These are phyloP conservation scores for Taphrina populina DNA, from an alignment of 1,139 yeast species.

Conservation along the genomic window DNA sequence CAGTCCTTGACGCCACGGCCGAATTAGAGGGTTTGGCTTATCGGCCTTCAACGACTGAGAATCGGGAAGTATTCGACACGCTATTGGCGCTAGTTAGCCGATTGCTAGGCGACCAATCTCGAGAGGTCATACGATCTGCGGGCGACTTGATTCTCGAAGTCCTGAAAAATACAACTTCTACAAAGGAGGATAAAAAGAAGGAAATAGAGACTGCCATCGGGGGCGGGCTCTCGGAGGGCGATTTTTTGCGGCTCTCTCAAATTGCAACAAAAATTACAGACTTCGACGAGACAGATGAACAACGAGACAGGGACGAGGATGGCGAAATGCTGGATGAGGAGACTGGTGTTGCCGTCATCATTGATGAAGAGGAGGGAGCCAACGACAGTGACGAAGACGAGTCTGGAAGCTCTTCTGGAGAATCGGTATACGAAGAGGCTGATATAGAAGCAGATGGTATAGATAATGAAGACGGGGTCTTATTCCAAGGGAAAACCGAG, in stretches of 20 bases:
- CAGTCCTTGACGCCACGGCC: constrained; percentile 45
- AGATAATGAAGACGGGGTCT: constrained; percentile 38
- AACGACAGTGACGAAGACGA: constrained; percentile 45
- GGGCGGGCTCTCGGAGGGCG: constrained; percentile 49
- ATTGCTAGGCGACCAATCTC: constrained; percentile 59
- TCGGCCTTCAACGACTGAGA: constrained; percentile 54
- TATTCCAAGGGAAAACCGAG: constrained; percentile 5
- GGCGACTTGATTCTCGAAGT: constrained; percentile 67
- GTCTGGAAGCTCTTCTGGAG: constrained; percentile 41
- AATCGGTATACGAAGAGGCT: constrained; percentile 45
- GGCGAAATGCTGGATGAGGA: constrained; percentile 47
- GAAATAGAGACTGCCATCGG: constrained; percentile 55
- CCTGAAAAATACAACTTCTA: constrained; percentile 54
- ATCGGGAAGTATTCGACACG: constrained; percentile 50
- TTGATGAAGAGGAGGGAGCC: constrained; percentile 49
- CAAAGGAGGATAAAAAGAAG: constrained; percentile 49
- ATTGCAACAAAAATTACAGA: constrained; percentile 61
- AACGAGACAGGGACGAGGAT: constrained; percentile 36
- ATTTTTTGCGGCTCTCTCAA: constrained; percentile 56
- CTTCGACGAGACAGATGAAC: constrained; percentile 47
- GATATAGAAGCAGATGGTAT: constrained; percentile 41
- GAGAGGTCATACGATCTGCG: constrained; percentile 54
- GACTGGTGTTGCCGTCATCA: constrained; percentile 52
- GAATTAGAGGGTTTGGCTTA: constrained; percentile 51
- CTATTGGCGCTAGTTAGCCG: constrained; percentile 54